phyloP scores from a whole-genome alignment of 2,329 filamentous ascomycete species.

The Fusarium foetens region DNA sequence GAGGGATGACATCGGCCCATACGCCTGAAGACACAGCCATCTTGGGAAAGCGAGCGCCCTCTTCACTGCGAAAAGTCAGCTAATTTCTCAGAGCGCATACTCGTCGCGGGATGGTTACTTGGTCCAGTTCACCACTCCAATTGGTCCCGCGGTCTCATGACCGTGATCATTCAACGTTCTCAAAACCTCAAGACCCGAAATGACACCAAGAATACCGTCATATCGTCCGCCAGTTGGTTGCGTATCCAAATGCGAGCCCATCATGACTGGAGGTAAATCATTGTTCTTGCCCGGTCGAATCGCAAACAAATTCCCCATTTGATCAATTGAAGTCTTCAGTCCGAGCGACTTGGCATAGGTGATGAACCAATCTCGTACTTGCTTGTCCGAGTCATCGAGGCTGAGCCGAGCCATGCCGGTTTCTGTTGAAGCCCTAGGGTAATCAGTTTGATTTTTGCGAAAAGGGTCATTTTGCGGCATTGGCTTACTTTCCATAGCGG shows the following conservation, averaged over 20 bases:
- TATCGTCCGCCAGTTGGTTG: constrained; percentile 1
- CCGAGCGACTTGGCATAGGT: neutral
- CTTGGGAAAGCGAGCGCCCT: constrained; percentile 9
- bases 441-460: rapidly evolving
- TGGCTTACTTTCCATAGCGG: constrained; percentile 3
- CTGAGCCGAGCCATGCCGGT: constrained; percentile 5
- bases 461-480: rapidly evolving
- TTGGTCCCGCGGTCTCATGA: neutral
- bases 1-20: constrained; percentile 1
- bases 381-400: constrained; percentile 9
- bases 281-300: neutral
- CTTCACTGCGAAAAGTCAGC: neutral
- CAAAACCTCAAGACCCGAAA: neutral
- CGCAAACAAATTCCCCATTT: constrained; percentile 7
- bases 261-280: neutral
- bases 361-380: constrained; percentile 16
- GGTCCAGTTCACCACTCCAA: constrained; percentile 13
- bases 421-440: neutral
- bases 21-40: constrained; percentile 4
- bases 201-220: constrained; percentile 5
- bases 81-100: rapidly evolving
- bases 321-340: neutral
- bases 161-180: neutral
- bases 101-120: neutral
- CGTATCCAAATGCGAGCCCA: constrained; percentile 6